Base-by-base conservation (phyloP, 441 rosid genomes). In the Lagerstroemia fauriei region DNA sequence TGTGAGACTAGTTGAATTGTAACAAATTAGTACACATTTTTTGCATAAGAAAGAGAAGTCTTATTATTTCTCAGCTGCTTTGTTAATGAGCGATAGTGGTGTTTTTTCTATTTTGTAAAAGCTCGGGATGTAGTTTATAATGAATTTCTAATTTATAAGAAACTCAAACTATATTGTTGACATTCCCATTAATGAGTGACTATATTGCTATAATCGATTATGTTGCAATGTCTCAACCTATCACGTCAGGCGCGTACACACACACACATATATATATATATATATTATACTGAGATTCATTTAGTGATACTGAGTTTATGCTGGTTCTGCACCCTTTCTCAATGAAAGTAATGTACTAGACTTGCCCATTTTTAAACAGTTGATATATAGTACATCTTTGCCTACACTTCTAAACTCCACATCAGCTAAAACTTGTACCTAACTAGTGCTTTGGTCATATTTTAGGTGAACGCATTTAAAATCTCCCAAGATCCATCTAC, bases 211-310 rank as follows among this genome's bases (percentile, higher is more conserved):
- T 95, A 85, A 91, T 95, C 77, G 97, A 95, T 88, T 92, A 98
- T 92, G 98, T 95, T 98, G 98, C 93, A 92, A 94, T 90, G 91
- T 91, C 90, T 88, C 88, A 25, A 88, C 85, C 90, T 88, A 83
- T 86, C 87, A 88, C 56, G 87, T 92, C 87, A 90, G 92, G 89
- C 86, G 75, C 89, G 80, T 86, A n/a, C n/a, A n/a, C n/a, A n/a
- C n/a, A n/a, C n/a, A n/a, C n/a, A n/a, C n/a, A n/a, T n/a, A n/a
- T n/a, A n/a, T n/a, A n/a, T n/a, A n/a, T 79, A 48, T 83, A 27
- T 61, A 76, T 66, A 18, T 32, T 78, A 31, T 79, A 77, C 77
- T 48, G 41, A 38, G 7, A 46, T 57, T 27, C n/a, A 48, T 74
- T 41, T 73, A 73, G 27, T 38, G 11, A 18, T 73, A 24, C 44